These are phyloP conservation scores for Fusarium sp. DNA, from an alignment of 2,329 filamentous ascomycete species.

Conservation along the genomic window DNA sequence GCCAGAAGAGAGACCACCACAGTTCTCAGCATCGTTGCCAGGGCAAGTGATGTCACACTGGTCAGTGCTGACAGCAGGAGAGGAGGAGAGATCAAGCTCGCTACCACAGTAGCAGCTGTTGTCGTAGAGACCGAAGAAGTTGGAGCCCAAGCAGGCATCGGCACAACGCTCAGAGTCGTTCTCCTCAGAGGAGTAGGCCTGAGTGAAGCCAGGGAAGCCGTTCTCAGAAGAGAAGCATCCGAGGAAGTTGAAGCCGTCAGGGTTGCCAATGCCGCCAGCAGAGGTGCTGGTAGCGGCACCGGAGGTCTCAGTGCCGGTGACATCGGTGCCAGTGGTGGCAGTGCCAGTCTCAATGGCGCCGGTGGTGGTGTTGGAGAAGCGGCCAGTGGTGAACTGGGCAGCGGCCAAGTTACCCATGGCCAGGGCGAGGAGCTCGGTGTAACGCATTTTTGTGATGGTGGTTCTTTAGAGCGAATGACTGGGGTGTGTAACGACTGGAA, in stretches of 20 bases:
- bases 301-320: constrained; percentile 1
- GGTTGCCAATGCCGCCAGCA: constrained; percentile 5
- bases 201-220: constrained; percentile 42
- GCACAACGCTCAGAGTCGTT: constrained; percentile 37
- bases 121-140: constrained; percentile 40
- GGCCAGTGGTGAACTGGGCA: constrained; percentile 32
- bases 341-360: neutral
- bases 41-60: constrained; percentile 44
- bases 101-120: constrained; percentile 46
- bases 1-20: constrained; percentile 36
- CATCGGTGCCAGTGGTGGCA: neutral
- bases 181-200: constrained; percentile 8
- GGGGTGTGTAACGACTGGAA: constrained; percentile 36
- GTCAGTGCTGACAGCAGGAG: constrained; percentile 10
- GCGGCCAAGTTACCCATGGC: constrained; percentile 45
- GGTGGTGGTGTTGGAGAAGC: constrained; percentile 17
- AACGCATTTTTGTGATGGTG: constrained; percentile 40
- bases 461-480: constrained; percentile 40
- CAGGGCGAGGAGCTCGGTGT: constrained; percentile 42
- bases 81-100: constrained; percentile 7
- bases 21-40: constrained; percentile 35
- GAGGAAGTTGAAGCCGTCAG: constrained; percentile 33
- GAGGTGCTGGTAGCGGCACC: neutral
- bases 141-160: constrained; percentile 33
- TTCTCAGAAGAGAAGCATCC: constrained; percentile 43